Base-by-base conservation (phyloP, 2,329 filamentous ascomycete species). In the Fusarium sublunatum region DNA sequence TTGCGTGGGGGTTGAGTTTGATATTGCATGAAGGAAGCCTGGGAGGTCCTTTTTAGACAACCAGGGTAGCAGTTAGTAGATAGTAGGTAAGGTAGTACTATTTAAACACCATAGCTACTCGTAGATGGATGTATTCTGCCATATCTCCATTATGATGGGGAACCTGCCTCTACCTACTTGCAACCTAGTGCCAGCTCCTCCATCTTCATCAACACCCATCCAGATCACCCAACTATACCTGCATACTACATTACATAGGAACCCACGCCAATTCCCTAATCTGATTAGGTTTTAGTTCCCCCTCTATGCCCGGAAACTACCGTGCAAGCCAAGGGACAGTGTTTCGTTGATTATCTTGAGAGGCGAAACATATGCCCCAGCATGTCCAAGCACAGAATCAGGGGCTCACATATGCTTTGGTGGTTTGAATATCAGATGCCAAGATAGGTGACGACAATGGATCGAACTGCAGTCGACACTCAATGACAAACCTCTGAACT, bases 231-330 rank as follows among this genome's bases (percentile, higher is more conserved):
- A 59, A 46, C 35, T 24, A 50, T 13, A 44, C 47, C 34, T 26
- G 13, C 36, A 53, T 42, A 60, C 41, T 43, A 34, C 26, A 28
- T 28, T 7, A 12, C 13, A 13, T 34, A 54, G 55, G 32, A 60
- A 60, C 46, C 55, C 55, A 56, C 47, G 34, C 55, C 42, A 54
- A 48, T 55, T 41, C 22, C 48, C 32, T 48, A 39, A 45, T 59
- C 58, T 60, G 38, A 60, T 60, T 15, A 26, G 32, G 55, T 40
- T 41, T 53, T 25, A 36, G 29, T 15, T 43, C 24, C 32, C 34
- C 48, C 39, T 47, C 24, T 47, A 19, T 47, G 22, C 24, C n/a
- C 28, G 19, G 10, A 19, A 25, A 31, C 13, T 31, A 35, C 7
- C 12, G 8, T 13, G 35, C 29, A 51, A 35, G 40, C 22, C n/a